A percentile compares a stretch with the other conserved stretches of the same genome.
These are phyloP conservation scores for Paspalum notatum DNA, from an alignment of 176 grass and related monocot species.

Conservation along the genomic window DNA sequence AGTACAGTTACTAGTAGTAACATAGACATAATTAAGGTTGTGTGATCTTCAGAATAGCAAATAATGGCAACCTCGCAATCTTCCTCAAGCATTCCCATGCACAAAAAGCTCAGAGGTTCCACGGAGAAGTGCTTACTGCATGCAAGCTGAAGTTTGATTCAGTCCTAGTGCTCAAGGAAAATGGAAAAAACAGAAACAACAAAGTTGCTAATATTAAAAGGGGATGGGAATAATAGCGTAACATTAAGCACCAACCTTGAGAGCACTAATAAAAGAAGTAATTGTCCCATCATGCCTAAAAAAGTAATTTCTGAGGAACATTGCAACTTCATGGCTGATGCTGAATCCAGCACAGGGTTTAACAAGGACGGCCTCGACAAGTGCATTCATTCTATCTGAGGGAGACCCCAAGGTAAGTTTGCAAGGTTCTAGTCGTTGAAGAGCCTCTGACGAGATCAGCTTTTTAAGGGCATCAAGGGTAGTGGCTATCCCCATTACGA, in stretches of 20 bases:
- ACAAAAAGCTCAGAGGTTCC: conserved; percentile 85
- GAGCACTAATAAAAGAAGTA: conserved; percentile 86
- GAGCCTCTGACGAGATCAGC: conserved; percentile 72
- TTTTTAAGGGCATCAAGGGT: conserved; percentile 77
- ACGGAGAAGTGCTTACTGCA: conserved; percentile 83
- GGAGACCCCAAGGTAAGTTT: conserved; percentile 75
- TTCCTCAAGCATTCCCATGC: conserved; percentile 64
- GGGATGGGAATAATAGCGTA: not conserved
- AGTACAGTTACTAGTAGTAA: conserved; percentile 18
- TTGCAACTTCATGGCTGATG: conserved; percentile 66
- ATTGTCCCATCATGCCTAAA: conserved; percentile 85
- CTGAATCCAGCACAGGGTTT: conserved; percentile 61
- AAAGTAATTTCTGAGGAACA: conserved; percentile 92
- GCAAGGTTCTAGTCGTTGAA: conserved; percentile 72
- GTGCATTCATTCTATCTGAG: conserved; percentile 81
- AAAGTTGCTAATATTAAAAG: conserved; percentile 23
- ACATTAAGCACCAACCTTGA: conserved; percentile 66
- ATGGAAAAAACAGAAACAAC: conserved; percentile 36
- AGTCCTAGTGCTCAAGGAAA: conserved; percentile 26
- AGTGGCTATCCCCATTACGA: conserved; percentile 82
- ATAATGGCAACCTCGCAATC: conserved; percentile 63
- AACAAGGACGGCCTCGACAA: conserved; percentile 83
- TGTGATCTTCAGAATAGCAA: conserved; percentile 27
- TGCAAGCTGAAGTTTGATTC: conserved; percentile 65
- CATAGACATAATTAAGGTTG: conserved; percentile 12